These are phyloP conservation scores for Diaporthe sp. DNA, from an alignment of 2,329 filamentous ascomycete species.

Conservation along the genomic window DNA sequence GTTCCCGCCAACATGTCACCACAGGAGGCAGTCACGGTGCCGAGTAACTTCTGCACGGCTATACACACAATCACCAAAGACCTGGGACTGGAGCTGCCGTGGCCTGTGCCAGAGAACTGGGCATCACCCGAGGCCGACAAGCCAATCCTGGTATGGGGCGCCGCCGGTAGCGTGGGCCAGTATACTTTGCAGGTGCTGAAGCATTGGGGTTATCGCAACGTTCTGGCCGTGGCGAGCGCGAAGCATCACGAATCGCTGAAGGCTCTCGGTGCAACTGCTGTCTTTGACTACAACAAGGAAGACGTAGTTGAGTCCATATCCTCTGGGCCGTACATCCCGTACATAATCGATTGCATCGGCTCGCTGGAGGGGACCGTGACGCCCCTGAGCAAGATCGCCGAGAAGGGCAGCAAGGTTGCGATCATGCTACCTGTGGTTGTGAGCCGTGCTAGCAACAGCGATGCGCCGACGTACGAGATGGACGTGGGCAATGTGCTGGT, in stretches of 20 bases:
- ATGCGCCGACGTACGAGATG: slow-evolving; percentile 67
- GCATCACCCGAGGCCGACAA: slow-evolving; percentile 51
- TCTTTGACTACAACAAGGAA: slow-evolving; percentile 61
- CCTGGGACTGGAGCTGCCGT: slow-evolving; percentile 67
- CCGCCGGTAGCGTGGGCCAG: slow-evolving; percentile 65
- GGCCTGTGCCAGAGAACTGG: slow-evolving; percentile 64
- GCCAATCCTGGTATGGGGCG: slow-evolving; percentile 66
- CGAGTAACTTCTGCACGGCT: slow-evolving; percentile 71
- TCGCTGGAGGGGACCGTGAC: slow-evolving; percentile 60
- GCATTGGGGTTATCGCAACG: slow-evolving; percentile 65
- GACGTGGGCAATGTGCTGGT: slow-evolving; percentile 57
- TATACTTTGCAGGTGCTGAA: slow-evolving; percentile 63
- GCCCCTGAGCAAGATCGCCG: slow-evolving; percentile 65
- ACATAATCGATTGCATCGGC: slow-evolving; percentile 70
- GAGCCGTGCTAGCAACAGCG: slow-evolving; percentile 61
- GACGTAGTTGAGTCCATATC: slow-evolving; percentile 46
- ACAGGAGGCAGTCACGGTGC: slow-evolving; percentile 65
- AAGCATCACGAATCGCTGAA: slow-evolving; percentile 60
- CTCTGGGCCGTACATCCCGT: slow-evolving; percentile 52
- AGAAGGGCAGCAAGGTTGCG: slow-evolving; percentile 64
- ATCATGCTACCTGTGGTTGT: slow-evolving; percentile 72
- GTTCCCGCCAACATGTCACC: slow-evolving; percentile 57
- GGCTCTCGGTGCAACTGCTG: slow-evolving; percentile 58
- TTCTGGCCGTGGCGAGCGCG: slow-evolving; percentile 63
- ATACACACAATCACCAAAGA: slow-evolving; percentile 67